Evolutionary conservation across 352 stramenopile genomes (phyloP).

Genomic region (Pythium aquatile): DNA sequence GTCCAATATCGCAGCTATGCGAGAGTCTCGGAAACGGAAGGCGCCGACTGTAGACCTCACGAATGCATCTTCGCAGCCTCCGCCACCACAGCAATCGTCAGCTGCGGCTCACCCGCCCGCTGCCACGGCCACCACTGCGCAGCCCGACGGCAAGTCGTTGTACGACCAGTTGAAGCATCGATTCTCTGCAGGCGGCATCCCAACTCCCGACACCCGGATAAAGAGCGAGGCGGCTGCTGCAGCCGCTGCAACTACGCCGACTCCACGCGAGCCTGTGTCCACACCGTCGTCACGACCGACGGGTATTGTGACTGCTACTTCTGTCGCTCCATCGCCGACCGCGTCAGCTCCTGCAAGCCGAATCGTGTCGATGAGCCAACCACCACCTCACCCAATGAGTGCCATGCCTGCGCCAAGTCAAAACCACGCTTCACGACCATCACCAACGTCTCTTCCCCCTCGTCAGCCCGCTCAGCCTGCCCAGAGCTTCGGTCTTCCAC

Average conservation of each 20-base stretch:
- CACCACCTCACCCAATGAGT: not conserved
- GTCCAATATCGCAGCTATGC: not conserved
- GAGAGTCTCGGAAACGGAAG: constrained; percentile 1
- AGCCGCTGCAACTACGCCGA: constrained; percentile 11
- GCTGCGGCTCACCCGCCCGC: not conserved
- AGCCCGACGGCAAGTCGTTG: constrained; percentile 35
- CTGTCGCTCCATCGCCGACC: constrained; percentile 1
- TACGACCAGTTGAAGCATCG: constrained; percentile 36
- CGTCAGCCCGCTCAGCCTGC: not conserved
- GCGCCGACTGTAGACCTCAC: constrained; percentile 1
- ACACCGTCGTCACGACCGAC: not conserved
- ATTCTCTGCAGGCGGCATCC: not conserved
- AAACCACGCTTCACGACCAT: not conserved
- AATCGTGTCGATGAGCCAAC: not conserved
- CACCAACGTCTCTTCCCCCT: not conserved
- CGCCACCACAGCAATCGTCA: not conserved
- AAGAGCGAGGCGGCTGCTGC: constrained; percentile 18
- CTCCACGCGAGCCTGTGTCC: not conserved
- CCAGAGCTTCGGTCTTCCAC: too few relatives aligned
- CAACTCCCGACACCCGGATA: not conserved
- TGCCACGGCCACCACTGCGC: not conserved
- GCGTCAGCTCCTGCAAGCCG: not conserved
- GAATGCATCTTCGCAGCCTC: not conserved
- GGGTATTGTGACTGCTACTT: not conserved
- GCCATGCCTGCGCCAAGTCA: not conserved